phyloP scores from a whole-genome alignment of 2,329 filamentous ascomycete genomes.

The Ascochyta rabiei region DNA sequence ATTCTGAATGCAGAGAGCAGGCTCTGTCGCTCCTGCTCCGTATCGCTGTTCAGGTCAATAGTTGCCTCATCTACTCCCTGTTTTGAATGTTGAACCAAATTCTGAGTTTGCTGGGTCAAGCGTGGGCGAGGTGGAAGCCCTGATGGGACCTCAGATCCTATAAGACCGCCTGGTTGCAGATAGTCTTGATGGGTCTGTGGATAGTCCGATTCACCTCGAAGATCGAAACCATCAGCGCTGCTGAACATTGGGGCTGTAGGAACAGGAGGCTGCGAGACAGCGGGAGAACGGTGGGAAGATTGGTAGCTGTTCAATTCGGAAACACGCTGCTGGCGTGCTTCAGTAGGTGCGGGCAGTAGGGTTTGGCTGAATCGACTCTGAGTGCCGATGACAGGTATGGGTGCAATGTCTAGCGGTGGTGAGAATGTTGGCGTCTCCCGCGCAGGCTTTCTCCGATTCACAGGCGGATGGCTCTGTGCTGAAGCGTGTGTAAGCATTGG shows the following conservation, averaged over 20 bases:
- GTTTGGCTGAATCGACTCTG: neutral
- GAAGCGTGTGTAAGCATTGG: neutral
- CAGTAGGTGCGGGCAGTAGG: neutral
- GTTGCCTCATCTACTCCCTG: neutral
- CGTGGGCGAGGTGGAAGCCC: neutral
- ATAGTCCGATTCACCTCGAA: neutral
- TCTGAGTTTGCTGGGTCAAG: neutral
- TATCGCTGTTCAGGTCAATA: conserved; percentile 28
- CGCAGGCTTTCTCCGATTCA: neutral
- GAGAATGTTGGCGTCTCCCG: neutral
- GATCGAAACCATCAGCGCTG: neutral
- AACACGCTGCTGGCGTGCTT: conserved; percentile 18
- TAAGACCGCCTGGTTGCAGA: conserved; percentile 5
- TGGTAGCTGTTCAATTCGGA: conserved; percentile 13
- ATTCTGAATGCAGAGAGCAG: conserved; percentile 21
- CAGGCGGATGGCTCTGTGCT: neutral
- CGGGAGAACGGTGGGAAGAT: neutral
- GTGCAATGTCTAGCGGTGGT: neutral
- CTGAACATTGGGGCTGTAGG: neutral
- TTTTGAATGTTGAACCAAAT: neutral
- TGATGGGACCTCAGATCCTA: neutral
- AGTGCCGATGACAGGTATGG: neutral
- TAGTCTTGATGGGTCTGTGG: neutral
- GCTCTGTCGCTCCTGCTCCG: conserved; percentile 19
- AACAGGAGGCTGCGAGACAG: neutral